These are phyloP conservation scores for Phytophthora multivora DNA, from an alignment of 352 stramenopile species.

Conservation along the genomic window DNA sequence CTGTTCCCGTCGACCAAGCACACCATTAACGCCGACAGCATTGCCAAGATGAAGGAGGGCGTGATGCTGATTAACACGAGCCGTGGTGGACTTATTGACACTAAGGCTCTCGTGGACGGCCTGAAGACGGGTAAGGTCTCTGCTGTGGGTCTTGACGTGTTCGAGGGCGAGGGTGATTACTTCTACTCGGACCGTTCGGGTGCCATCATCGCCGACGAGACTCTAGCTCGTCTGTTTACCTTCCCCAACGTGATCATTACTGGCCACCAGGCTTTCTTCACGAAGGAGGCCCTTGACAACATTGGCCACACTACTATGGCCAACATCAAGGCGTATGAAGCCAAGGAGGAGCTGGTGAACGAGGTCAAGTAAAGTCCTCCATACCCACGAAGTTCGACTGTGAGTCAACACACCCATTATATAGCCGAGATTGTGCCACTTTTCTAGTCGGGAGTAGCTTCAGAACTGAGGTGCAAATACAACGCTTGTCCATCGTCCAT, in stretches of 20 bases:
- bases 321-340: conserved; percentile 69
- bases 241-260: conserved; percentile 87
- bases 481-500: background rate
- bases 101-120: conserved; percentile 73
- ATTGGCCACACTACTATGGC: conserved; percentile 76
- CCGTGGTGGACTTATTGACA: conserved; percentile 88
- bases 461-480: conserved; percentile 2
- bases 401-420: background rate
- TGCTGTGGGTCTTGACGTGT: conserved; percentile 89
- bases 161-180: conserved; percentile 76
- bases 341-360: conserved; percentile 53
- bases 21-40: conserved; percentile 80
- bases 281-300: conserved; percentile 72
- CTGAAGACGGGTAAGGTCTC: conserved; percentile 84
- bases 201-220: conserved; percentile 69
- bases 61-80: conserved; percentile 93
- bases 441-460: background rate
- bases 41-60: conserved; percentile 88
- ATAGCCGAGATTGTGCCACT: background rate
- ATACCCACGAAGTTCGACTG: conserved; percentile 7
- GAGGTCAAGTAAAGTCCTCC: conserved; percentile 46
- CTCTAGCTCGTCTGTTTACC: conserved; percentile 75
- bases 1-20: conserved; percentile 84
- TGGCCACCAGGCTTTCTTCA: conserved; percentile 84
- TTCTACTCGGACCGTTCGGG: conserved; percentile 82